Conservation (phyloP, 169 alveolate genomes). For the Plasmodium sp. region DNA sequence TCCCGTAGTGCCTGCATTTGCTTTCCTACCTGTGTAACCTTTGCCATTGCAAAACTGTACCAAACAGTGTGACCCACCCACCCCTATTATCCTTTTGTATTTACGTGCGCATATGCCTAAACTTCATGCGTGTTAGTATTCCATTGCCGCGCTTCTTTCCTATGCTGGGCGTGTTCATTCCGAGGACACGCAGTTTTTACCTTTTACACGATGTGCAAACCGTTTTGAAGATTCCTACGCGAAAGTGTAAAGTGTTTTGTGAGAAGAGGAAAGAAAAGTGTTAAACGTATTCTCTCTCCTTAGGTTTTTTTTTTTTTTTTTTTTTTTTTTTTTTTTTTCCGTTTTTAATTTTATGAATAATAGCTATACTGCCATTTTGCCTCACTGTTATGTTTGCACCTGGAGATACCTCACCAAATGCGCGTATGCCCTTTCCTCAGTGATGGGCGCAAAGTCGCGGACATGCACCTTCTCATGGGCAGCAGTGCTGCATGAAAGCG, state of each 20-base stretch:
- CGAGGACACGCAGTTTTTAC: background rate
- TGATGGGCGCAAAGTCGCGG: background rate
- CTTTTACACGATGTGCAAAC: background rate
- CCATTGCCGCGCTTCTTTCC: background rate
- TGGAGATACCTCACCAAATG: background rate
- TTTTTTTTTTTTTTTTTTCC: background rate
- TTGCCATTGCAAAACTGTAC: background rate
- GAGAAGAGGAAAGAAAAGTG: background rate
- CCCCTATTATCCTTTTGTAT: background rate
- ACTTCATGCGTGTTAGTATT: background rate
- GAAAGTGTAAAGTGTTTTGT: background rate
- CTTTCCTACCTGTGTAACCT: background rate
- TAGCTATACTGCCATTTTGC: background rate
- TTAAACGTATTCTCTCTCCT: background rate
- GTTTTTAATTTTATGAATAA: background rate
- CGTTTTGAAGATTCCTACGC: background rate
- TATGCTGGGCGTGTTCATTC: background rate
- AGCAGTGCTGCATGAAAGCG: background rate
- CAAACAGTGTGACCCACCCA: background rate
- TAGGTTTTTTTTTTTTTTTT: background rate
- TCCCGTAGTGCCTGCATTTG: background rate
- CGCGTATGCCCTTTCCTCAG: background rate
- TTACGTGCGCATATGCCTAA: background rate
- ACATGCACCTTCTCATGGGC: background rate
- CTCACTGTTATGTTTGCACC: background rate